Evolutionary conservation across 2,329 filamentous ascomycete species (phyloP).

Genomic region (Hypoxylon sp.): DNA sequence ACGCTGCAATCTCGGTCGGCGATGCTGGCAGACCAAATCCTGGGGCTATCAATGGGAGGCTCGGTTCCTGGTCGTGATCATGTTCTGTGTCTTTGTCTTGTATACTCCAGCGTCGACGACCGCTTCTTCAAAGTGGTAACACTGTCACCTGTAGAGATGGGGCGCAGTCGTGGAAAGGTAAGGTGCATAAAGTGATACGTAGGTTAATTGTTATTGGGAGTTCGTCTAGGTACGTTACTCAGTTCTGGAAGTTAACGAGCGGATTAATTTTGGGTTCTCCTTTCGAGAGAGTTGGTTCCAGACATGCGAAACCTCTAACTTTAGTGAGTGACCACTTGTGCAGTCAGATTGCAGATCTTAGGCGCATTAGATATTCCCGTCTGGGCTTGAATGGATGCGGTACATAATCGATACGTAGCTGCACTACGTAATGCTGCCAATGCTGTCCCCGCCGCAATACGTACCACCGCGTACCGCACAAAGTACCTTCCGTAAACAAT

Average conservation of each 20-base stretch:
- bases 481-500: slow-evolving; percentile 23
- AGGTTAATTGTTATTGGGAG: slow-evolving; percentile 32
- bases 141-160: slow-evolving; percentile 30
- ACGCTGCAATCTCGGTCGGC: slow-evolving; percentile 16
- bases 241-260: slow-evolving; percentile 30
- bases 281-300: slow-evolving; percentile 30
- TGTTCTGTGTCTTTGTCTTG: slow-evolving; percentile 35
- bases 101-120: slow-evolving; percentile 15
- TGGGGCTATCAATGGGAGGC: slow-evolving; percentile 36
- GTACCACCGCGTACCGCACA: slow-evolving; percentile 16
- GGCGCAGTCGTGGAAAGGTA: slow-evolving; percentile 25
- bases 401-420: slow-evolving; percentile 32
- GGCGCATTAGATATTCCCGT: slow-evolving; percentile 37
- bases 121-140: slow-evolving; percentile 26
- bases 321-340: slow-evolving; percentile 31
- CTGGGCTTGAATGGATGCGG: slow-evolving; percentile 5
- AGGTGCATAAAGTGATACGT: slow-evolving; percentile 29
- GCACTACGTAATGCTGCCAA: slow-evolving; percentile 33
- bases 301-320: slow-evolving; percentile 39
- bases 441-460: slow-evolving; percentile 11
- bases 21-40: slow-evolving; percentile 44
- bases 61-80: slow-evolving; percentile 32
- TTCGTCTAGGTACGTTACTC: slow-evolving; percentile 27
- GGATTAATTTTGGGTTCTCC: slow-evolving; percentile 37
- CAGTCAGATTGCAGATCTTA: slow-evolving; percentile 42